Base-by-base conservation (phyloP, 768 basidiomycete genomes). In the Mycena alexandri region DNA sequence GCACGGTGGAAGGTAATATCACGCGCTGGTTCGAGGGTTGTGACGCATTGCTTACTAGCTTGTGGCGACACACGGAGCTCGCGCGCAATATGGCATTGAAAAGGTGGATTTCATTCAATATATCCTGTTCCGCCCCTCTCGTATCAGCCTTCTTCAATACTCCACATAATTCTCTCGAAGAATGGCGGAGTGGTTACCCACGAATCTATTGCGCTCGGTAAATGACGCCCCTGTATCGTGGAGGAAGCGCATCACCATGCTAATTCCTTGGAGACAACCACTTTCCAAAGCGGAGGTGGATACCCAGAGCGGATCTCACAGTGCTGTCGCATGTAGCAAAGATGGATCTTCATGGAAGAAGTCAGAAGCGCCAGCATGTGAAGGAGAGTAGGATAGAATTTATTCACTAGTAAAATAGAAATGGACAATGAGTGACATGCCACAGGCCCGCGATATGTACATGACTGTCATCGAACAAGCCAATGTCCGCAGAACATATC, bases 361-460 rank as follows among this genome's bases (percentile, higher is more conserved):
- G 38, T 38, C 38, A 14, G 38, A 38, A 38, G 38, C 38, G 14
- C 38, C 11, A 10, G 14, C 38, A 38, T 29, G 29, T 29, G 29
- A 29, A 29, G 29, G 29, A 29, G 29, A 29, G 29, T 29, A 29
- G 29, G 29, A 38, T 10, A 38, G 14, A 4, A 11, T 38, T 38
- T 38, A 38, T 38, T 2, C n/a, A 25, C 42, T 17, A 42, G 29
- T 19, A n/a, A 21, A 25, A 41, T 51, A 56, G 54, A 56, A 57
- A 33, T 60, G 48, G 22, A 24, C 11, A 65, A 65, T n/a, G 64
- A 65, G n/a, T 65, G 64, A 59, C 56, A 65, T 60, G 64, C 46
- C 55, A 58, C 29, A 48, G 38, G 38, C 63, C 47, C 44, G 51
- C 33, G 38, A 36, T 42, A 53, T 25, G 43, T 53, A 53, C 41